Evolutionary conservation across 2,329 filamentous ascomycete genomes (phyloP).

Genomic region (Lachnellula cervina): DNA sequence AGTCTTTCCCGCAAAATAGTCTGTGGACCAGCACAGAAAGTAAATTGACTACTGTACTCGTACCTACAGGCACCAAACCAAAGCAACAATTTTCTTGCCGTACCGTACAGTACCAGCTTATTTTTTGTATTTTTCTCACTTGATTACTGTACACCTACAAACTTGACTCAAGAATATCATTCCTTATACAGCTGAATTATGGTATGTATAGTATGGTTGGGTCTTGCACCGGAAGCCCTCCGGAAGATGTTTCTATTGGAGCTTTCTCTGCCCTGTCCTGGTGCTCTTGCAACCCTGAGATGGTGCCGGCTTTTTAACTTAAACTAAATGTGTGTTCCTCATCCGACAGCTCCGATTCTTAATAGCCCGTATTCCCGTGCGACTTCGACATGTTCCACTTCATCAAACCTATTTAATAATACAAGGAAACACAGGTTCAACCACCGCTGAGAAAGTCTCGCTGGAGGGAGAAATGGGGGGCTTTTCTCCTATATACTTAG

Average conservation of each 20-base stretch:
- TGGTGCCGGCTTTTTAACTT: background rate
- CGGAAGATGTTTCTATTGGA: background rate
- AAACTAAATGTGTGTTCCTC: constrained; percentile 3
- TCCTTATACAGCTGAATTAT: background rate
- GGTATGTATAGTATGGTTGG: background rate
- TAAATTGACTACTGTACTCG: background rate
- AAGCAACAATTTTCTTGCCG: too few species aligned
- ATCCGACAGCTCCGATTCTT: background rate
- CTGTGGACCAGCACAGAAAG: background rate
- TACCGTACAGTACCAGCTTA: too few species aligned
- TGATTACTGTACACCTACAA: too few species aligned
- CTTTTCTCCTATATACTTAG: too few species aligned
- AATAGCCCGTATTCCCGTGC: background rate
- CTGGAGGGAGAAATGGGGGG: too few species aligned
- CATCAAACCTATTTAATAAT: background rate
- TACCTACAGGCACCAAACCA: background rate
- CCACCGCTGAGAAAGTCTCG: too few species aligned
- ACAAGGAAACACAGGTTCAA: too few species aligned
- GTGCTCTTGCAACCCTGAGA: background rate
- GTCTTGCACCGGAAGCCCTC: background rate
- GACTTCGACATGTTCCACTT: constrained; percentile 1
- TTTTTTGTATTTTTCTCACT: too few species aligned
- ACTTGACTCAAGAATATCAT: too few species aligned
- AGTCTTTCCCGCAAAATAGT: background rate
- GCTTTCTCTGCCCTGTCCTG: background rate